Base-by-base conservation (phyloP, 768 basidiomycete species). In the Suillus decipiens region DNA sequence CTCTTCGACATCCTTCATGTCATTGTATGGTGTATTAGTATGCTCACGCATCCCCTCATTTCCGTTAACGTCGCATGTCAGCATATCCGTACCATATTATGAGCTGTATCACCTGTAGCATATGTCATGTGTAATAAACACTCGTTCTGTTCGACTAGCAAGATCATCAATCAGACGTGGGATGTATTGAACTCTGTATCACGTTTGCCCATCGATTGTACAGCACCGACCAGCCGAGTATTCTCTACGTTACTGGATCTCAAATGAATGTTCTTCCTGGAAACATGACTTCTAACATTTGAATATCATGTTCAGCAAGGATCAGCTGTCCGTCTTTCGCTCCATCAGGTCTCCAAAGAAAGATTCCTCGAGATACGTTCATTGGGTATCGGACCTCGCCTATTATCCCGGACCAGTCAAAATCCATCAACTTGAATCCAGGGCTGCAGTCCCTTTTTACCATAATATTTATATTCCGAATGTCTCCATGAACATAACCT, bases 401-500 rank as follows among this genome's bases (percentile, higher is more conserved):
- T 60, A 56, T 59, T 47, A 61, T 62, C 31, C 74, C 73, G 15
- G 70, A 69, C 71, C 71, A 72, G 60, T 75, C 73, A 62, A 75
- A 75, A 63, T 75, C 70, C 11, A 75, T 17, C 22, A 75, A 39
- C 62, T 63, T 67, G 43, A 70, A 66, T 33, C 41, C 42, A 10
- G 19, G 33, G 17, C 57, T 51, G 31, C 53, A 42, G 24, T 57
- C 22, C 48, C 55, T 66, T 53, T 56, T 60, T 43, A 77, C 73
- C 66, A 77, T 65, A n/a, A 77, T 54, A 60, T 76, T 77, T 15
- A 61, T 60, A 43, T 66, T 48, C 33, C 71, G 72, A 63, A 77
- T 50, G 65, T 78, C 73, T 10, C 77, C 74, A 62, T 76, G 77
- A 33, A 76, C 77, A 60, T 62, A 71, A 28, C 72, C 68, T 37